Evolutionary conservation across 208 protist species (phyloP), one percentile per base, ranked within the genome.

Genomic region (Acanthamoeba triangularis): DNA sequence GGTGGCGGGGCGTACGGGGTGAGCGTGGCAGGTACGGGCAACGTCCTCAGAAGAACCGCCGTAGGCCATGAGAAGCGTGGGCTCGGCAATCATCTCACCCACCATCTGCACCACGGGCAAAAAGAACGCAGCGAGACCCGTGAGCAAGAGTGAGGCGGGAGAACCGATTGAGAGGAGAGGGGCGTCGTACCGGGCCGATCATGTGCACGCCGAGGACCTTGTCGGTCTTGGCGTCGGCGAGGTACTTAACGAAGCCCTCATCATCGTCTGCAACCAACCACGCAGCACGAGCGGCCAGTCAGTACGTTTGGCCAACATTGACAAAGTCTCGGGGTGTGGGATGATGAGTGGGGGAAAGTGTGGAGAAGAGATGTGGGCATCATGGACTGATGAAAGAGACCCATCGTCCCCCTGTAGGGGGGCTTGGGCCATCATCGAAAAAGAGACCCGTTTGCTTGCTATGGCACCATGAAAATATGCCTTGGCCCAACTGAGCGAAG

Each of bases 131-230:
- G n/a, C 35, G 1, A 6, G 20, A 47, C 10, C 8, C 41, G 25
- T 67, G 16, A 67, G 25, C n/a, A 18, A 1, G 13, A n/a, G 65
- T 41, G n/a, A 41, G 30, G 3, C 35, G 65, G 65, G n/a, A 14
- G 30, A n/a, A 3, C 65, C 14, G 37, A 7, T 5, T 11, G 35
- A 3, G 0, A 10, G 13, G 35, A n/a, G 35, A 13, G 49, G 54
- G 28, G 54, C 4, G 23, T 37, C 94, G 65, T 52, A 96, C 94
- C 8, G 97, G 94, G 96, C 98, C 99, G 92, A 99, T 99, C 80
- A 99, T 99, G 98, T 99, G 99, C 10, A 99, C 98, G 96, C 99
- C 99, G 10, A 99, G 98, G 76, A 99, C 98, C 35, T 98, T 97
- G 97, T 99, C 99, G 18, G 99, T 99, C 93, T 98, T 98, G 95